phyloP scores from a whole-genome alignment of 345 rosid genomes.

The Cardiospermum halicacabum region DNA sequence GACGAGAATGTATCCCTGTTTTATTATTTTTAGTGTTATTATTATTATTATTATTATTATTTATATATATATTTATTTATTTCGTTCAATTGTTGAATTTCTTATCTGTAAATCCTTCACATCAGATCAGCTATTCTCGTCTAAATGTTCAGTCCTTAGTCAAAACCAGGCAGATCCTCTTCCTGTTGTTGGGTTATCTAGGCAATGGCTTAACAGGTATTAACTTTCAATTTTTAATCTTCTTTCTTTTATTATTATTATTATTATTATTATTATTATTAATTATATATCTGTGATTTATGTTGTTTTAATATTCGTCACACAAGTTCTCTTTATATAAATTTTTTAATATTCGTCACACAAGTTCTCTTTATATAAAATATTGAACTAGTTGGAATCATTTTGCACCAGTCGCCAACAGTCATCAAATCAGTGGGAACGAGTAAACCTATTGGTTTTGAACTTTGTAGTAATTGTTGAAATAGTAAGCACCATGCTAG shows the following conservation, averaged over 20 bases:
- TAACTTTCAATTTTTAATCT: neutral
- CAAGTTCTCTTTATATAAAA: neutral
- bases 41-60: neutral
- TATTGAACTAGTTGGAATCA: neutral
- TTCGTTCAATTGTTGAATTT: conserved; percentile 10
- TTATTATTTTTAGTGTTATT: conserved; percentile 8
- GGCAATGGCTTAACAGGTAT: conserved; percentile 71
- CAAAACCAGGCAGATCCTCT: conserved; percentile 43
- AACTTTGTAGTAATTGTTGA: neutral
- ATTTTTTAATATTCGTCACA: neutral
- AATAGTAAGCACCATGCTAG: neutral
- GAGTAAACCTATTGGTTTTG: neutral
- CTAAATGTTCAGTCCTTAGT: conserved; percentile 34
- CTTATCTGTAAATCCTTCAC: conserved; percentile 49
- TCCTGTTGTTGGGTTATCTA: conserved; percentile 63
- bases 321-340: neutral
- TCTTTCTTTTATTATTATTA: too few relatives aligned
- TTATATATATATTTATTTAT: too few relatives aligned
- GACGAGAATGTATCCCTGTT: conserved; percentile 73
- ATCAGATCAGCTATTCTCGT: conserved; percentile 41
- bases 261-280: too few relatives aligned
- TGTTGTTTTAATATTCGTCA: neutral
- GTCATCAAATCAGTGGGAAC: too few relatives aligned
- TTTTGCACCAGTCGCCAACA: neutral
- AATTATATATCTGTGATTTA: neutral